Conservation (phyloP, 192 early-diverging fungal species). For the Funneliformis geosporum region DNA sequence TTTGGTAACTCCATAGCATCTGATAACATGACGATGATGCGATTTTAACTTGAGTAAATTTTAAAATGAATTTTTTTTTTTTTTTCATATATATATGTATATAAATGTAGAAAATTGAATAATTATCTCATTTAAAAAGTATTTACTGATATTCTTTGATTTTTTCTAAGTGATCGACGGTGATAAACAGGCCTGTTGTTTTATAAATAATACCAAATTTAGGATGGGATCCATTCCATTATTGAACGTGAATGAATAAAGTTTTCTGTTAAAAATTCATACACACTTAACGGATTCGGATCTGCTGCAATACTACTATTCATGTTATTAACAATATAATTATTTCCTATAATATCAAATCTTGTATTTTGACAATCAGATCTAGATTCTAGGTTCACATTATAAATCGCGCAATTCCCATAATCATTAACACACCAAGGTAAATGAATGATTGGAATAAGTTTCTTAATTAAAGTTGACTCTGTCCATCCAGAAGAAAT, state of each 20-base stretch:
- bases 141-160: not conserved
- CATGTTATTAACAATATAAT: not conserved
- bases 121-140: conserved; percentile 2
- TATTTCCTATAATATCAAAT: not conserved
- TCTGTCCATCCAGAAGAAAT: not conserved
- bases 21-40: not conserved
- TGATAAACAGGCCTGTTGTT: not conserved
- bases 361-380: not conserved
- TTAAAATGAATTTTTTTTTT: too few relatives aligned
- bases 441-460: not conserved
- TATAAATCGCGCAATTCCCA: not conserved
- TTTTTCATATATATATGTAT: not conserved
- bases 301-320: not conserved
- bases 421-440: not conserved
- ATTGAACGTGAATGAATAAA: not conserved
- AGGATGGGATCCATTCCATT: not conserved
- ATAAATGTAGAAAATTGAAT: not conserved
- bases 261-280: not conserved
- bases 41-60: not conserved
- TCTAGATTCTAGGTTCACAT: not conserved
- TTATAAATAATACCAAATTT: not conserved
- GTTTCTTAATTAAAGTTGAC: not conserved
- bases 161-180: not conserved
- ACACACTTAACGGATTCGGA: not conserved
- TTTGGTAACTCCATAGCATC: not conserved